phyloP scores from a whole-genome alignment of 768 basidiomycete genomes.

The Suillus subalutaceus region DNA sequence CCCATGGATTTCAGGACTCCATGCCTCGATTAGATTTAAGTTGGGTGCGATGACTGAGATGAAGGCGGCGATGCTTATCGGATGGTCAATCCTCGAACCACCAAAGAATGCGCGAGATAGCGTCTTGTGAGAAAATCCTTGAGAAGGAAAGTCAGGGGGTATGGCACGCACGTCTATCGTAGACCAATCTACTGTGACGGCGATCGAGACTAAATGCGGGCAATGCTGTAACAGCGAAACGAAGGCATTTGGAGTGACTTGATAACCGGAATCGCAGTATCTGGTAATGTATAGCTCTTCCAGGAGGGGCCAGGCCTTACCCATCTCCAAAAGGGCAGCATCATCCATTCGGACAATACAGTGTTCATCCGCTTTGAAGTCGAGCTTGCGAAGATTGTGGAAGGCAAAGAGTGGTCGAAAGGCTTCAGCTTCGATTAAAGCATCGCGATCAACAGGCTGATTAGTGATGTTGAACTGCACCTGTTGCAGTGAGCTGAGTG shows the following conservation, averaged over 20 bases:
- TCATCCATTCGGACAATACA: not conserved
- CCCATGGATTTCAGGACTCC: constrained; percentile 12
- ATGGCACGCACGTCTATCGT: not conserved
- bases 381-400: not conserved
- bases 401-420: not conserved
- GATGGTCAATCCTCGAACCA: not conserved
- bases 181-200: not conserved
- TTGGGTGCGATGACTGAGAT: constrained; percentile 34
- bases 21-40: constrained; percentile 23
- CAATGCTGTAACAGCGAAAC: constrained; percentile 9
- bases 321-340: not conserved
- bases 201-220: not conserved
- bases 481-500: not conserved
- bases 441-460: rapidly evolving
- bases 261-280: not conserved
- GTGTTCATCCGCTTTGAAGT: not conserved
- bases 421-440: not conserved
- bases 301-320: constrained; percentile 10
- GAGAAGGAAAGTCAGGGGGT: not conserved
- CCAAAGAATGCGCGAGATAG: not conserved
- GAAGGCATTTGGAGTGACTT: not conserved
- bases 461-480: not conserved
- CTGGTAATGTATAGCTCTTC: not conserved
- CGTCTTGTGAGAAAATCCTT: constrained; percentile 1
- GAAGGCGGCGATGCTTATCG: constrained; percentile 19